Evolutionary conservation across 2,329 filamentous ascomycete species (phyloP), one percentile per base, ranked within the genome.

Genomic region (Claviceps pusilla): DNA sequence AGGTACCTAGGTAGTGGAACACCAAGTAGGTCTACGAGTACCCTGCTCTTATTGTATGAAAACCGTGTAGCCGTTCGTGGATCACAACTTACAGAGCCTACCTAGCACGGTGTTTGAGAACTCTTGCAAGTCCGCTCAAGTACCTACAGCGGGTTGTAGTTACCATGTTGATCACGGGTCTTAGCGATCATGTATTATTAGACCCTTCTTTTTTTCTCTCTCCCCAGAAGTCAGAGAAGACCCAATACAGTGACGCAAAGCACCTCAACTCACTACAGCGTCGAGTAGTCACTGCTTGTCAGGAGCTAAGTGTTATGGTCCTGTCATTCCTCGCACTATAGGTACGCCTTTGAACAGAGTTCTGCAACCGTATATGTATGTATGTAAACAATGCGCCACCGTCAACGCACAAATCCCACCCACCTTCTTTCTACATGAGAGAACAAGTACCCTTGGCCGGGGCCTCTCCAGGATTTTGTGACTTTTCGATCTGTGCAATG

Each of bases 401-500:
- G 29, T 47, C 19, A 52, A 31, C 9, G 10, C 29, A 33, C 46
- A 48, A 19, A 28, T 35, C 6, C 29, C 24, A 52, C 39, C 39
- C 45, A 28, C 48, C 37, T 16, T 12, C 14, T 9, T 52, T 53
- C 45, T 76, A 98, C 93, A 98, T 97, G 62, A 96, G 68, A 54
- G 69, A 63, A 69, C 93, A 97, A 72, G 94, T 95, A 63, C 82
- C 82, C 55, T 84, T 85, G 54, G 83, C 84, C 31, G 88, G 76
- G 7, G 89, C 84, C 71, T 95, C 88, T 63, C 83, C 83, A 1
- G 91, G 90, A 66, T 94, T 95, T 71, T 95, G 87, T 31, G 85
- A 83, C 72, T 94, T 95, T 72, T 98, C 93, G 59, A 98, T 90
- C 74, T 97, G 87, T 50, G 79, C 87, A 63, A 98, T 89, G 75